Evolutionary conservation across 2,329 filamentous ascomycete species (phyloP).

Genomic region (Botrytis pseudocinerea): DNA sequence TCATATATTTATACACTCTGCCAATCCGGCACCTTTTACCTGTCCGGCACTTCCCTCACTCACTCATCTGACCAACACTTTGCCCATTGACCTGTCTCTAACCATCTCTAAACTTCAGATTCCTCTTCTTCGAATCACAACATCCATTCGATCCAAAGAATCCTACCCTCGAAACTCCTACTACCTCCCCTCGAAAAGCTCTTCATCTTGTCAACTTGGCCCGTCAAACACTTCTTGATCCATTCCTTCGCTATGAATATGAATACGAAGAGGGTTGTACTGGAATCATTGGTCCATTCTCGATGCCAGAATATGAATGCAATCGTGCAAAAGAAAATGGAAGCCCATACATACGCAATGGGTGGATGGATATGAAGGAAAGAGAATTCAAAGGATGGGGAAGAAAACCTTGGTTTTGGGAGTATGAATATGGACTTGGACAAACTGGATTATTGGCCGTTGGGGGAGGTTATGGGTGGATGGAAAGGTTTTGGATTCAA

Average conservation of each 20-base stretch:
- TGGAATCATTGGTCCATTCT: not conserved
- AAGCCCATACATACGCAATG: not conserved
- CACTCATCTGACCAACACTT: not conserved
- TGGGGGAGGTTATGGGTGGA: not conserved
- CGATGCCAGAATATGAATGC: not conserved
- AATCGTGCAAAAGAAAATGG: not conserved
- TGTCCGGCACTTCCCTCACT: not conserved
- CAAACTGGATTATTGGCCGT: not conserved
- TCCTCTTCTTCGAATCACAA: not conserved
- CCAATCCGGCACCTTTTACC: not conserved
- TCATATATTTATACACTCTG: no score
- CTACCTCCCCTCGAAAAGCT: not conserved
- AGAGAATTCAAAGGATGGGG: not conserved
- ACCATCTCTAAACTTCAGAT: not conserved
- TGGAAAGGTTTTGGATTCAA: not conserved
- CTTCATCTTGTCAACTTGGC: not conserved
- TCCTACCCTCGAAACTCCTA: not conserved
- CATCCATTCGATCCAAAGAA: not conserved
- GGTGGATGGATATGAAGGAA: not conserved
- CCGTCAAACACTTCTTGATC: not conserved
- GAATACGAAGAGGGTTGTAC: not conserved
- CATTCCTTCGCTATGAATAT: not conserved
- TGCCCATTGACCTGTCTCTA: not conserved
- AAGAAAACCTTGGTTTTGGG: conserved; percentile 2
- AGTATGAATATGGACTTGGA: not conserved